Percentiles rank a stretch among this genome's conserved stretches.
These are phyloP conservation scores for Musa beccarii DNA, from an alignment of 176 grass and related monocot genomes.

Conservation along the genomic window DNA sequence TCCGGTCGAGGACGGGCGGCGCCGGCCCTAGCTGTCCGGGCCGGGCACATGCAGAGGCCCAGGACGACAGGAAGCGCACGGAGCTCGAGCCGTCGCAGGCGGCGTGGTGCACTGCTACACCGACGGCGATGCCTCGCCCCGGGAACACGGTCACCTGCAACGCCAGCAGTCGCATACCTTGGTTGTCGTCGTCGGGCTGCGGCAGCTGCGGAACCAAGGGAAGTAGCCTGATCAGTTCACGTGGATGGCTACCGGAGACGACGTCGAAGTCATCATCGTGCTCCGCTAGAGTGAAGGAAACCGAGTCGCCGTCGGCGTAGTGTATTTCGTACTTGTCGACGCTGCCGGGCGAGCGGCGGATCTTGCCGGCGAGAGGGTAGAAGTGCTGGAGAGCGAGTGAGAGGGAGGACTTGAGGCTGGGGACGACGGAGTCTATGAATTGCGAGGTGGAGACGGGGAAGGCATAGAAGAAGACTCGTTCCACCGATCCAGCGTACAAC, in stretches of 20 bases:
- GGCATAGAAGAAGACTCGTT: slow-evolving; percentile 28
- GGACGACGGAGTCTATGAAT: slow-evolving; percentile 6
- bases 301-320: slow-evolving; percentile 28
- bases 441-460: slow-evolving; percentile 5
- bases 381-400: slow-evolving; percentile 23
- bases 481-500: neutral
- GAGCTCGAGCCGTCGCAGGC: slow-evolving; percentile 30
- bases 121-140: slow-evolving; percentile 27
- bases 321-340: slow-evolving; percentile 7
- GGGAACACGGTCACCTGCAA: slow-evolving; percentile 36
- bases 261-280: slow-evolving; percentile 12
- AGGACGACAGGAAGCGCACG: slow-evolving; percentile 34
- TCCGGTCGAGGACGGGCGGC: slow-evolving; percentile 15
- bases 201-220: slow-evolving; percentile 21
- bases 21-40: neutral
- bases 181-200: neutral
- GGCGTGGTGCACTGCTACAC: slow-evolving; percentile 27
- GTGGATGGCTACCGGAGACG: slow-evolving; percentile 1
- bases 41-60: slow-evolving; percentile 8
- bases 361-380: slow-evolving; percentile 23
- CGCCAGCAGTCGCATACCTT: slow-evolving; percentile 13
- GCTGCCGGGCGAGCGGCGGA: slow-evolving; percentile 9
- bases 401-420: slow-evolving; percentile 16
- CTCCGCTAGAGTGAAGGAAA: slow-evolving; percentile 19
- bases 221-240: slow-evolving; percentile 18